phyloP scores from a whole-genome alignment of 495 filamentous ascomycete species.

The Podospora anserina region DNA sequence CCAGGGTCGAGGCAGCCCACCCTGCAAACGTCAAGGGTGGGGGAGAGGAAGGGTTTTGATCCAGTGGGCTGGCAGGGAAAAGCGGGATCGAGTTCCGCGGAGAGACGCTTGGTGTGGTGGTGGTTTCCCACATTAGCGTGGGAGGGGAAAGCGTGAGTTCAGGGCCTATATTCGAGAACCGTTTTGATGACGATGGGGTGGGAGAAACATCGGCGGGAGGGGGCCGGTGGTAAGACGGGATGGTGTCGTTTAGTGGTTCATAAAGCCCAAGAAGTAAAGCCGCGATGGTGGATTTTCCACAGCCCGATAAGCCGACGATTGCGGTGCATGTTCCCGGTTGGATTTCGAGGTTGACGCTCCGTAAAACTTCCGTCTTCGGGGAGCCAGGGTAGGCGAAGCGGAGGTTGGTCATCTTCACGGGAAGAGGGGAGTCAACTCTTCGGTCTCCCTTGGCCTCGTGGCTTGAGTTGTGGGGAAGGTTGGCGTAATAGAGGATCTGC shows the following conservation, averaged over 20 bases:
- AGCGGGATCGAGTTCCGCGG: not conserved
- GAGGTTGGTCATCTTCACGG: conserved; percentile 58
- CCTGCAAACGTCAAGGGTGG: conserved; percentile 55
- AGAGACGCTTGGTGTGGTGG: not conserved
- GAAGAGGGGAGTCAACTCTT: conserved; percentile 50
- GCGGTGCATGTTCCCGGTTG: conserved; percentile 60
- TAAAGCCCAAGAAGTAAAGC: conserved; percentile 60
- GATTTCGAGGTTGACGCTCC: conserved; percentile 59
- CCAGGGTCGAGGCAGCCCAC: conserved; percentile 52
- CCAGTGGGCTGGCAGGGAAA: not conserved
- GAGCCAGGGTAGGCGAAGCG: conserved; percentile 68
- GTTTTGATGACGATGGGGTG: too few species aligned
- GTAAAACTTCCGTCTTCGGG: conserved; percentile 52
- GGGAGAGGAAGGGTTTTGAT: conserved; percentile 22
- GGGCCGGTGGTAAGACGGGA: not conserved
- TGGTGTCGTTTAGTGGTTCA: conserved; percentile 36
- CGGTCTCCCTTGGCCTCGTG: conserved; percentile 58
- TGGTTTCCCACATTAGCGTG: not conserved
- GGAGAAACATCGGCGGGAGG: not conserved
- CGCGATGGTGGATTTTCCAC: conserved; percentile 84
- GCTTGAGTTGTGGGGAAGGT: conserved; percentile 49
- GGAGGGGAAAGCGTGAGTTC: not conserved
- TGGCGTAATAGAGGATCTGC: conserved; percentile 68
- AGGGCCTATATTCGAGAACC: too few species aligned
- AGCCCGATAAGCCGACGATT: conserved; percentile 79